Percentiles rank a stretch among this genome's conserved stretches.
Evolutionary conservation across 768 basidiomycete species (phyloP).

Genomic region (Kwoniella dejecticola): DNA sequence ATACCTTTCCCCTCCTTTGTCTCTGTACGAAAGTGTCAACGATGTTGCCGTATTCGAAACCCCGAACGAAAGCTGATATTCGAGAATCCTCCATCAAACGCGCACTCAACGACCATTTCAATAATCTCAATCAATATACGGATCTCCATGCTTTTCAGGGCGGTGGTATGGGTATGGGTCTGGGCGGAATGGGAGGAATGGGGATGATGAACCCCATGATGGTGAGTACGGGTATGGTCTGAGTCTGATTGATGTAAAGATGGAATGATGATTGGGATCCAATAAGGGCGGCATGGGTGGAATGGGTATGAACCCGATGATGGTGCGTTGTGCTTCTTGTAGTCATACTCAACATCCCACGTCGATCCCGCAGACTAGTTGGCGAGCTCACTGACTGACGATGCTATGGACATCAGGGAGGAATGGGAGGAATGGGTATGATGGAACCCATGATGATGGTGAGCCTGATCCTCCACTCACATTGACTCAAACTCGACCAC

Average conservation of each 20-base stretch:
- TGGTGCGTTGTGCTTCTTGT: slow-evolving; percentile 9
- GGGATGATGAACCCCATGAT: slow-evolving; percentile 38
- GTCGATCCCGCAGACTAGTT: no score
- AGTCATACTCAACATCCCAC: no score
- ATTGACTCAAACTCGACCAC: no score
- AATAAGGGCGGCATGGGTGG: no score
- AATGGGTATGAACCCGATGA: slow-evolving; percentile 57
- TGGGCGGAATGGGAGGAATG: slow-evolving; percentile 48
- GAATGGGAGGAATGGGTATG: slow-evolving; percentile 37
- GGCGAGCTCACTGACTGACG: not conserved
- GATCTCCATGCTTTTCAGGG: not conserved
- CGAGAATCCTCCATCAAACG: slow-evolving; percentile 11
- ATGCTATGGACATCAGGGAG: slow-evolving; percentile 16
- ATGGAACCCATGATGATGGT: slow-evolving; percentile 41
- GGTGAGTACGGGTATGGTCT: slow-evolving; percentile 51
- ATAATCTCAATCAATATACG: not conserved
- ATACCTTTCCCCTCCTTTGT: no score
- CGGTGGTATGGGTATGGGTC: slow-evolving; percentile 8
- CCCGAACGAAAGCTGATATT: slow-evolving; percentile 24
- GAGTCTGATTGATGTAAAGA: slow-evolving; percentile 48
- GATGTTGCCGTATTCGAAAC: slow-evolving; percentile 10
- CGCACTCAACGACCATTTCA: not conserved
- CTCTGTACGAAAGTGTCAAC: not conserved
- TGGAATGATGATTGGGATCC: slow-evolving; percentile 59
- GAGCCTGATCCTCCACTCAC: not conserved